Evolutionary conservation across 805 yeast species (phyloP), one percentile per base, ranked within the genome.

Genomic region (Suhomyces prunicola): DNA sequence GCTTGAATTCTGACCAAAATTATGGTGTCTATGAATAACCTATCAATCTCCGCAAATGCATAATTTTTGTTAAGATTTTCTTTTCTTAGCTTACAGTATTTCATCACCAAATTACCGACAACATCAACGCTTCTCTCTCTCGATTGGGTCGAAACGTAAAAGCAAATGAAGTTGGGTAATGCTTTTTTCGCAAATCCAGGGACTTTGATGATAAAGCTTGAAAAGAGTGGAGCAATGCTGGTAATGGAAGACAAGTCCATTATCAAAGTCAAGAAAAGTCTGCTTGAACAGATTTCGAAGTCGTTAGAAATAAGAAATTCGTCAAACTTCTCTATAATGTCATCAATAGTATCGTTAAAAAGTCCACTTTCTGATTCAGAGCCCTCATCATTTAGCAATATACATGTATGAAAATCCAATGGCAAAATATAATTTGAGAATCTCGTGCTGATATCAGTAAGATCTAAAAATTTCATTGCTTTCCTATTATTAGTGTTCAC

Each of bases 1-100:
- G 75, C 68, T 2, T 79, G 83, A 6, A 73, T 60, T 50, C 85
- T 64, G 3, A 81, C 59, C 4, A 69, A 53, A 5, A 80, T 51
- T 1, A 69, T 42, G 5, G 66, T 59, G 6, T 59, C 50, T 8
- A 60, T 52, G 40, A 70, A 57, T 12, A 70, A 57, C 10, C 60
- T 52, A 12, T 58, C 53, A 31, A 56, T 46, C 17, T 52, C 49
- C 5, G 12, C 13, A 39, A 39, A 39, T 19, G 12, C 24, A 15
- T n/a, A 6, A 6, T 8, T 17, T 17, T 47, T 46, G 26, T 54
- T 51, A 7, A 48, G 40, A 4, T 24, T 6, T 13, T 45, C 40
- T 42, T 24, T 23, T 42, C 31, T 42, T 40, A 55, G 35, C n/a
- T 47, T 42, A 6, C 52, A n/a, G 42, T 58, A 60, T 12, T 39